Percentiles rank a stretch among this genome's conserved stretches.
Conservation (phyloP, 2,329 filamentous ascomycete genomes). For the Ramularia endophylla region DNA sequence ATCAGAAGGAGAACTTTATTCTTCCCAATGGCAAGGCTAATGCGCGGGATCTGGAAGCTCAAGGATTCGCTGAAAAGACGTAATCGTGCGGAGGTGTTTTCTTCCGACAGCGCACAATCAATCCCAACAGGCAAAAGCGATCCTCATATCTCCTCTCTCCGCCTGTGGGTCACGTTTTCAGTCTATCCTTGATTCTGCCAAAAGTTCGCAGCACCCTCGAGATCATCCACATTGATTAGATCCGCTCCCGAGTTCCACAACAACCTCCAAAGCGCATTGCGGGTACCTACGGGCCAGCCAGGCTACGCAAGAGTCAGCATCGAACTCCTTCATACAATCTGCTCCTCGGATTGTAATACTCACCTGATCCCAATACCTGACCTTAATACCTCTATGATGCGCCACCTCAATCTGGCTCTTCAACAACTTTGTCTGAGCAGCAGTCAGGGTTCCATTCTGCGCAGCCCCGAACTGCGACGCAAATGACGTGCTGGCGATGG, state of each 20-base stretch:
- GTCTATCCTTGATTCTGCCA: constrained; percentile 30
- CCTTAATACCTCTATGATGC: constrained; percentile 51
- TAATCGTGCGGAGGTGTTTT: too few species aligned
- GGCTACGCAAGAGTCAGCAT: too few species aligned
- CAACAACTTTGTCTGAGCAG: constrained; percentile 46
- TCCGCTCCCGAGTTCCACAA: constrained; percentile 54
- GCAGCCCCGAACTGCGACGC: constrained; percentile 36
- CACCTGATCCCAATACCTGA: constrained; percentile 56
- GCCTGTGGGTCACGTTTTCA: too few species aligned
- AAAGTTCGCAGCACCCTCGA: constrained; percentile 46
- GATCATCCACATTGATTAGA: constrained; percentile 59
- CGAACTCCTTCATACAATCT: too few species aligned
- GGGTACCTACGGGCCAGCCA: constrained; percentile 51
- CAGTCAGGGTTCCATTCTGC: constrained; percentile 34
- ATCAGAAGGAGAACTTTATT: constrained; percentile 41
- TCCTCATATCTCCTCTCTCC: too few species aligned
- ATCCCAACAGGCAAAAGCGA: too few species aligned
- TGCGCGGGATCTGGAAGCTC: constrained; percentile 46
- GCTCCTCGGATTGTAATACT: too few species aligned
- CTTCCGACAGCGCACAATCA: too few species aligned
- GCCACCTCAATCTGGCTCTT: constrained; percentile 49
- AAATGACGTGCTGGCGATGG: constrained; percentile 52
- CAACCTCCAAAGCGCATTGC: constrained; percentile 54
- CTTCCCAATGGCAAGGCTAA: constrained; percentile 45
- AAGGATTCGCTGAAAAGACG: constrained; percentile 27